Evolutionary conservation across 768 basidiomycete species (phyloP), one percentile per base, ranked within the genome.

Genomic region (Tricholoma flavovirens): DNA sequence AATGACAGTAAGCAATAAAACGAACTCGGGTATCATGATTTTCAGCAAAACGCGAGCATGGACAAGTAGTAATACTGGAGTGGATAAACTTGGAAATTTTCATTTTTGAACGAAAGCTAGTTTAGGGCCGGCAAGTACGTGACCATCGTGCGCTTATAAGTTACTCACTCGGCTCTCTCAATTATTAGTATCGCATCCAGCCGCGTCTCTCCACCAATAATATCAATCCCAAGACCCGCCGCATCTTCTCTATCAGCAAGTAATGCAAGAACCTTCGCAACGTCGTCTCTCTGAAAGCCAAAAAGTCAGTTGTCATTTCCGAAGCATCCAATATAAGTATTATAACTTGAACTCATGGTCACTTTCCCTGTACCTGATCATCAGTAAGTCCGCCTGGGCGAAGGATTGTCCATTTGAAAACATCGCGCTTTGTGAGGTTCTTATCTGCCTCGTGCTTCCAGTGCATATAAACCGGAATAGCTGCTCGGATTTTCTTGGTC

Each of bases 381-480:
- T 84, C 73, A 0, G 67, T 74, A n/a, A 88, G 61, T 6, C 70
- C 69, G n/a, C 82, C 82, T n/a, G 87, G 86, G 8, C 86, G 81
- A 30, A 88, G 67, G 35, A 88, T 84, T 2, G 82, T 82, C 82
- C 81, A 88, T 52, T 81, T 76, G 72, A 88, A 84, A 0, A 76
- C 67, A 17, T 76, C 77, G 21, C 86, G 79, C 54, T 72, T 64
- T 11, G 61, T 67, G 8, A 79, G 71, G 55, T 77, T 74, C 65
- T 77, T 80, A 64, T 78, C 78, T 14, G 76, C 76, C 60, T 78
- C 74, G 64, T 79, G 78, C 58, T 80, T 79, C 73, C 74, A 79
- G 29, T 77, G 69, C 69, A 78, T 73, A 57, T 77, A 79, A 2
- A 64, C 66, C 1, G 72, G 69, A 29, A 86, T 79, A 4, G 65